Evolutionary conservation across 768 basidiomycete genomes (phyloP), one percentile per base, ranked within the genome.

Genomic region (Pisolithus microcarpus): DNA sequence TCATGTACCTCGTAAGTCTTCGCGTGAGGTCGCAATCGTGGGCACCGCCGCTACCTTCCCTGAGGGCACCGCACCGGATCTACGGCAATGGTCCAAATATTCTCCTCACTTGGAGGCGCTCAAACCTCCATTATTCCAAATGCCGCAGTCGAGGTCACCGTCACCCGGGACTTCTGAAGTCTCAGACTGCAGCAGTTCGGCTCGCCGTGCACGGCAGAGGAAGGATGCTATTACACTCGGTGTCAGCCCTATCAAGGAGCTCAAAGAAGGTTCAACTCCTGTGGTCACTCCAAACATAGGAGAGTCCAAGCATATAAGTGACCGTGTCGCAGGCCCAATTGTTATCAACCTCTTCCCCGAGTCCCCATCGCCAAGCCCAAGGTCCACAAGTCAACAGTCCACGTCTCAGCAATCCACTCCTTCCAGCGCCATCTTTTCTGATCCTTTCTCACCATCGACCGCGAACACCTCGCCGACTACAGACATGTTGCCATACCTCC

Each of bases 301-400:
- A 42, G 73, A 84, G 56, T 68, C 68, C 51, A 85, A 84, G 59
- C 74, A 79, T 53, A 75, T 85, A 52, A 70, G 70, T 55, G 68
- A 74, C 37, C 81, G 79, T 34, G 82, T 86, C 38, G 81, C 82
- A 45, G 76, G 77, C 31, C 84, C 85, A 38, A 74, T 84, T 13
- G 70, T 85, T 30, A 70, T 82, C 54, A 76, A 69, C 51, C 62
- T 83, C 48, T 68, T 66, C 47, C 69, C 70, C 50, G 61, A 67
- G 19, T 61, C 64, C 26, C 60, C 65, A 8, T 60, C 59, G 7
- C 60, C 61, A 55, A 63, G 53, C 56, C 61, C 58, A 61, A 58
- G 51, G 44, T 61, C 46, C 26, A 52, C 65, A 55, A 53, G 66
- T 62, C 34, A 62, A 54, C 50, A 31, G 26, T 61, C 64, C 40